Base-by-base conservation (phyloP, 2,329 filamentous ascomycete species). In the Diaporthe batatas region DNA sequence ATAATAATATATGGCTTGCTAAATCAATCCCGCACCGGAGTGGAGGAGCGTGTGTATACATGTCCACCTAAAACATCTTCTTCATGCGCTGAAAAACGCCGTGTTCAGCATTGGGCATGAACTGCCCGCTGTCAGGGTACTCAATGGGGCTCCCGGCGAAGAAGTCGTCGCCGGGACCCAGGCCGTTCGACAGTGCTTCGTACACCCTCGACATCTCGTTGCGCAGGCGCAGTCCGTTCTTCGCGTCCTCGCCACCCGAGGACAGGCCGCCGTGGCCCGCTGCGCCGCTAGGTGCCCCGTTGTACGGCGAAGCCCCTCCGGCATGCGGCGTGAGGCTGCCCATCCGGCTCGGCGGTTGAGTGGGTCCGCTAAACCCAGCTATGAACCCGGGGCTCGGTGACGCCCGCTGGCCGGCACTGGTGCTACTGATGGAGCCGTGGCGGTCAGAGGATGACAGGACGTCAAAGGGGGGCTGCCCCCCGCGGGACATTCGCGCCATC, bases 201-300 rank as follows among this genome's bases (percentile, higher is more conserved):
- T 82, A 86, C 23, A 86, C 84, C 25, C 84, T 83, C 16, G 84
- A 86, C 85, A 90, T 88, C 76, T 90, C 88, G 29, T 76, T 85
- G 71, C 88, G 87, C 49, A 90, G 84, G 75, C 83, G 84, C 36
- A 83, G 75, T 6, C 88, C 88, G 36, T 89, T 90, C 54, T 78
- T 76, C 36, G 73, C 70, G 32, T 79, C 69, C 5, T 72, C 65
- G 10, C 47, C 44, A 16, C 18, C 36, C 44, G 49, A 34, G 18
- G 5, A 10, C 34, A 18, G 29, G 23, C 18, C 51, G 32, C 34
- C 44, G n/a, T 32, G 57, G 21, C 44, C 64, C 23, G 16, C 49
- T 23, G 25, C n/a, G 53, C 65, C 42, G 6, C 54, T 44, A 23
- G 53, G 36, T 29, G 23, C 32, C 6, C 32, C 55, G 25, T 23